Conservation (phyloP, 2,329 filamentous ascomycete species). For the Lachnellula cervina region DNA sequence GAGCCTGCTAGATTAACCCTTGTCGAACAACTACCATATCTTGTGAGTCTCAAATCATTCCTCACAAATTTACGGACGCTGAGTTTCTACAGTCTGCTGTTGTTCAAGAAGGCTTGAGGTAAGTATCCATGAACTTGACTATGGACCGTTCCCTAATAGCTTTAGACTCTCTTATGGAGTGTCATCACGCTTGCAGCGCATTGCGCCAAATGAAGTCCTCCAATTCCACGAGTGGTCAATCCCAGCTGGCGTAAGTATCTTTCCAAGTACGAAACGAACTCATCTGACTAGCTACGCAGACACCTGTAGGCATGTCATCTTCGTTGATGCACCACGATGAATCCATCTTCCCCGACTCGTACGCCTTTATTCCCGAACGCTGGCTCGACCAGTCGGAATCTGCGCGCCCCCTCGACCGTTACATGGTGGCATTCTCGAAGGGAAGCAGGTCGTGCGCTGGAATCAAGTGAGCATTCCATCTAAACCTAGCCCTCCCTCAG, state of each 20-base stretch:
- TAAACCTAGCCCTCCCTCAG: neutral
- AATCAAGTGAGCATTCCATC: conserved; percentile 12
- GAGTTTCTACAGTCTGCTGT: conserved; percentile 5
- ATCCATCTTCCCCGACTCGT: conserved; percentile 27
- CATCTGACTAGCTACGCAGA: conserved; percentile 4
- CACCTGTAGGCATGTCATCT: conserved; percentile 20
- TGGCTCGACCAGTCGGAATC: conserved; percentile 31
- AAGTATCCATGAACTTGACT: neutral
- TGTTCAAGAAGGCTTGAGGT: conserved; percentile 16
- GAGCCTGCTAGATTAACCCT: conserved; percentile 9
- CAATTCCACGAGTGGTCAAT: conserved; percentile 18
- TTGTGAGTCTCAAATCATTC: conserved; percentile 2
- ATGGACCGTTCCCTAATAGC: neutral
- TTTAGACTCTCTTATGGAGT: conserved; percentile 24
- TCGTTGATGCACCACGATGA: conserved; percentile 29
- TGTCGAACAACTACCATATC: conserved; percentile 25
- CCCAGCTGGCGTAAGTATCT: conserved; percentile 22
- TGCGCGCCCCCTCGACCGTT: conserved; percentile 8
- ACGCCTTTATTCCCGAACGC: conserved; percentile 34
- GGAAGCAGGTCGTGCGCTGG: conserved; percentile 22
- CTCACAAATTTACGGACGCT: neutral
- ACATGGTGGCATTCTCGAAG: conserved; percentile 22
- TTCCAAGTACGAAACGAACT: neutral
- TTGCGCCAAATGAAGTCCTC: conserved; percentile 23
- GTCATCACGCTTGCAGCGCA: conserved; percentile 26